Evolutionary conservation across 495 filamentous ascomycete genomes (phyloP).

Genomic region (Aspergillus haitiensis): DNA sequence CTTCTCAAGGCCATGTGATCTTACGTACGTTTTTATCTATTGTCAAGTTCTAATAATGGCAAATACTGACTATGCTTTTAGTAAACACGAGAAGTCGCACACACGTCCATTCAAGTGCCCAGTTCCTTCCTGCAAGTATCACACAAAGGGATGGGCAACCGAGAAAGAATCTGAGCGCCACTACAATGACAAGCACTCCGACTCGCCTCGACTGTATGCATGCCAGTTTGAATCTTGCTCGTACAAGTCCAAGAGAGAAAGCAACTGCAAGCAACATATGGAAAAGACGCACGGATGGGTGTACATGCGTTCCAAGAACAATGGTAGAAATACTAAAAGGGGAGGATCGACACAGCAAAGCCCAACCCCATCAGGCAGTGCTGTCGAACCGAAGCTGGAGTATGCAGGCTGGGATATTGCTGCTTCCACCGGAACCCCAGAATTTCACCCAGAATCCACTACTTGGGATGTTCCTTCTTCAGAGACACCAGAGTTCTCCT

Average conservation of each 20-base stretch:
- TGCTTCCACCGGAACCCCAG: slow-evolving; percentile 14
- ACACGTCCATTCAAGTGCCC: slow-evolving; percentile 93
- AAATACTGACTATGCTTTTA: slow-evolving; percentile 30
- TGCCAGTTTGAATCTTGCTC: slow-evolving; percentile 85
- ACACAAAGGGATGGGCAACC: slow-evolving; percentile 86
- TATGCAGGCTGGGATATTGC: slow-evolving; percentile 12
- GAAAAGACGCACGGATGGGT: slow-evolving; percentile 92
- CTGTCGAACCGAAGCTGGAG: slow-evolving; percentile 12
- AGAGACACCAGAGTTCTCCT: slow-evolving; percentile 17
- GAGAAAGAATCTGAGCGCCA: slow-evolving; percentile 97
- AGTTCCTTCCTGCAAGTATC: slow-evolving; percentile 77
- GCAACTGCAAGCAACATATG: slow-evolving; percentile 99
- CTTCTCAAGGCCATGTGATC: slow-evolving; percentile 88
- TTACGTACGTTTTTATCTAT: slow-evolving; percentile 53
- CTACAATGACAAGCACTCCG: slow-evolving; percentile 89
- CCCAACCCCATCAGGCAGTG: slow-evolving; percentile 10
- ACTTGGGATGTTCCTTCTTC: slow-evolving; percentile 13
- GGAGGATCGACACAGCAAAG: slow-evolving; percentile 15
- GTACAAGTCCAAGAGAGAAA: slow-evolving; percentile 93
- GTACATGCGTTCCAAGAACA: slow-evolving; percentile 90
- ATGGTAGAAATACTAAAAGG: slow-evolving; percentile 44
- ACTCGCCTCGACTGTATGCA: slow-evolving; percentile 70
- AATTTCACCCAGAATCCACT: slow-evolving; percentile 8
- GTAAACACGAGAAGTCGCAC: slow-evolving; percentile 96
- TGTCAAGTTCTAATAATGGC: background rate